phyloP scores from a whole-genome alignment of 2,329 filamentous ascomycete species.

The Fusarium poae region DNA sequence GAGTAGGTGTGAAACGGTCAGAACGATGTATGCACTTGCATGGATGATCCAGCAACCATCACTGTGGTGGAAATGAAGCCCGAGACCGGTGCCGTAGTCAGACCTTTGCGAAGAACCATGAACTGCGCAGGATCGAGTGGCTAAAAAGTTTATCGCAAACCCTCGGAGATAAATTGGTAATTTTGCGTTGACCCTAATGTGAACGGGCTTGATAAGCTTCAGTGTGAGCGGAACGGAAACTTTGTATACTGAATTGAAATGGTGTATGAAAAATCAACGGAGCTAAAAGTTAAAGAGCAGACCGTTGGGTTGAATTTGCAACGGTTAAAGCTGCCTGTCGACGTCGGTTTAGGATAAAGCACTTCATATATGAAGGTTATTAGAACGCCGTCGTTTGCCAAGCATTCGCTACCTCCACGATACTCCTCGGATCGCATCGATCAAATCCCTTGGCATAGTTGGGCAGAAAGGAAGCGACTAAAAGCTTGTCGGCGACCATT shows the following conservation, averaged over 20 bases:
- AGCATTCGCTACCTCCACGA: slow-evolving; percentile 23
- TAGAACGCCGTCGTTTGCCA: slow-evolving; percentile 13
- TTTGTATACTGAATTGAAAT: slow-evolving; percentile 15
- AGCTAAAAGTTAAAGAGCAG: slow-evolving; percentile 11
- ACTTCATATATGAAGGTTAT: neutral
- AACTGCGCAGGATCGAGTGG: slow-evolving; percentile 14
- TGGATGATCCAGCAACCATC: slow-evolving; percentile 33
- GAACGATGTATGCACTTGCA: slow-evolving; percentile 4
- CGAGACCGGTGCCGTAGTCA: slow-evolving; percentile 4
- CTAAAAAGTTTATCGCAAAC: slow-evolving; percentile 21
- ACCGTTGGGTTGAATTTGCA: slow-evolving; percentile 4
- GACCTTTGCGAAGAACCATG: slow-evolving; percentile 15
- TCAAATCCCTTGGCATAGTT: slow-evolving; percentile 21
- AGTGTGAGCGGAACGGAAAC: slow-evolving; percentile 19
- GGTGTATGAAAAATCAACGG: neutral
- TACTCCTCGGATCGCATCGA: slow-evolving; percentile 25
- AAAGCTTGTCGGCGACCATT: slow-evolving; percentile 37
- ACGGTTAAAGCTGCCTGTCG: neutral
- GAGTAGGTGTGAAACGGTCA: slow-evolving; percentile 7
- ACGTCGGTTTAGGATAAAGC: neutral
- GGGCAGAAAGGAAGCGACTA: slow-evolving; percentile 6
- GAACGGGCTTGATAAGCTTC: slow-evolving; percentile 24
- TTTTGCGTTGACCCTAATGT: slow-evolving; percentile 3
- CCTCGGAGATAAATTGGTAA: slow-evolving; percentile 11
- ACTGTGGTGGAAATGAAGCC: slow-evolving; percentile 47